These are phyloP conservation scores for Trichoderma simmonsii DNA, from an alignment of 2,329 filamentous ascomycete species.

Conservation along the genomic window DNA sequence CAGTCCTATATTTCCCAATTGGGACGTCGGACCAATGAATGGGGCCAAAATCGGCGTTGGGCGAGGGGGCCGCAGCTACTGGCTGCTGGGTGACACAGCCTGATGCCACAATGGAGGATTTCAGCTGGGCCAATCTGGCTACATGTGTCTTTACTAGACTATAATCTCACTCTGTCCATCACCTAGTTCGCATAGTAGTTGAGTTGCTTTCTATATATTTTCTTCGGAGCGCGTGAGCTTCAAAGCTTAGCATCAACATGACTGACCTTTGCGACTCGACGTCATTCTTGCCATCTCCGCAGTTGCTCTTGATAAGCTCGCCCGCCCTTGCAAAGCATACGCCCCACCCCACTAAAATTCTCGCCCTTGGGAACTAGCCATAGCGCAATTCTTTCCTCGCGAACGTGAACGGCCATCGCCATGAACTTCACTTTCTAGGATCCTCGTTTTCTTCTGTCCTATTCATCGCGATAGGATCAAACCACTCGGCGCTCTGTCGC, in stretches of 20 bases:
- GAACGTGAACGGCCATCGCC: not conserved
- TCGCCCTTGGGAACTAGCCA: not conserved
- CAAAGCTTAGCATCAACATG: not conserved
- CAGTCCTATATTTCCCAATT: slow-evolving; percentile 7
- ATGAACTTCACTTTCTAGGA: not conserved
- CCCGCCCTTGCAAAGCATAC: slow-evolving; percentile 8
- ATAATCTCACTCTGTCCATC: not conserved
- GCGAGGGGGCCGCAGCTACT: slow-evolving; percentile 12
- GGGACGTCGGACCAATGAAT: slow-evolving; percentile 5
- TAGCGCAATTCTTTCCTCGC: slow-evolving; percentile 1
- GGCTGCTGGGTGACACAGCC: not conserved
- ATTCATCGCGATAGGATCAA: not conserved
- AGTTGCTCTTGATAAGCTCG: not conserved
- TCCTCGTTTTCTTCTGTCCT: not conserved
- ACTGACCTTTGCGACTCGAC: not conserved
- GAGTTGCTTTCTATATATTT: not conserved
- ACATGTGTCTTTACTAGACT: not conserved
- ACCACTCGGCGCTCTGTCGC: slow-evolving; percentile 19
- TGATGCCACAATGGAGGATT: not conserved
- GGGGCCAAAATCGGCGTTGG: not conserved
- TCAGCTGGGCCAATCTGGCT: not conserved
- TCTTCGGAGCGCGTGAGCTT: not conserved
- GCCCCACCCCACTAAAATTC: slow-evolving; percentile 15
- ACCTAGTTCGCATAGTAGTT: not conserved
- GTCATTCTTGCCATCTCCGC: slow-evolving; percentile 11